phyloP scores from a whole-genome alignment of 306 rosid genomes.

The Senna tora region DNA sequence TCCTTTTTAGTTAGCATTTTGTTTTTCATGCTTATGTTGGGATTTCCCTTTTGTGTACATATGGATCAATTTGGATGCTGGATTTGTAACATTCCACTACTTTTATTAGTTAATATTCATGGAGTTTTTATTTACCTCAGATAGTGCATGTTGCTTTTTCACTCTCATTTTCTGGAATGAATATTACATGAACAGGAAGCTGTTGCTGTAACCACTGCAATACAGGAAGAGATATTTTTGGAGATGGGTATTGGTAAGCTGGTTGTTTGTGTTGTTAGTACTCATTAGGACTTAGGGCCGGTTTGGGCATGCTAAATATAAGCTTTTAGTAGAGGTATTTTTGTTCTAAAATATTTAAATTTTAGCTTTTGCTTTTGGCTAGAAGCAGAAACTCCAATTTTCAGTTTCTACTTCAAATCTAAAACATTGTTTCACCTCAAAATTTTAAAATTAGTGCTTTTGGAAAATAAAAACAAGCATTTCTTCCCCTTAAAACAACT shows the following conservation, averaged over 20 bases:
- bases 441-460: no score
- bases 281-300: no score
- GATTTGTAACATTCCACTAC: background rate
- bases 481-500: no score
- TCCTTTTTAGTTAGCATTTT: background rate
- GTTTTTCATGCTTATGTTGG: background rate
- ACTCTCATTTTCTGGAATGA: constrained; percentile 27
- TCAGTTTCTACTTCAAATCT: no score
- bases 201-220: constrained; percentile 82
- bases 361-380: no score
- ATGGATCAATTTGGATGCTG: background rate
- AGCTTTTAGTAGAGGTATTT: no score
- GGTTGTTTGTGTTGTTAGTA: background rate
- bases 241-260: constrained; percentile 87
- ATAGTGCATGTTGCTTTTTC: constrained; percentile 12
- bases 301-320: no score
- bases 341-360: no score
- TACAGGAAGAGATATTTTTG: constrained; percentile 80
- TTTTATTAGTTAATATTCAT: background rate
- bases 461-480: no score
- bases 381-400: no score
- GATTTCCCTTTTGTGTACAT: background rate
- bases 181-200: constrained; percentile 65
- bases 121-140: background rate
- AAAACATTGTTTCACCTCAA: no score